Conservation (phyloP, 2,329 filamentous ascomycete genomes). For the Bipolaris zeicola region DNA sequence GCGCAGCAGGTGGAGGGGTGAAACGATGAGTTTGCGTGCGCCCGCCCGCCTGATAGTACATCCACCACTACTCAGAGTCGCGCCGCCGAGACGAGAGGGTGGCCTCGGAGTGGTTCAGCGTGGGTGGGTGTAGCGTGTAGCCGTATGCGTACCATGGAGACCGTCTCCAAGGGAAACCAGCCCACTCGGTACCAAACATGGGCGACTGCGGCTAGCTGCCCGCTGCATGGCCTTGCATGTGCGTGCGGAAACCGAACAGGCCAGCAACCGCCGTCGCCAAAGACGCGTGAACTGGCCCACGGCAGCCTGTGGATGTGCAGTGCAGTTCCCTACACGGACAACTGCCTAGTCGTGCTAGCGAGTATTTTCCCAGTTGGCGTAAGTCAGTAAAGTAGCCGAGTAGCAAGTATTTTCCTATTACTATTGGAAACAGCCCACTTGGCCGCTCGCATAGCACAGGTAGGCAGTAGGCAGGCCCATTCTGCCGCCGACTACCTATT, state of each 20-base stretch:
- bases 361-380: too few relatives aligned
- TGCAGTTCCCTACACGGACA: too few relatives aligned
- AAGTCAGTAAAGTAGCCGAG: too few relatives aligned
- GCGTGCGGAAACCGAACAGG: conserved; percentile 1
- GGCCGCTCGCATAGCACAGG: not conserved
- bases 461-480: not conserved
- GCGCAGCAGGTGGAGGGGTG: conserved; percentile 21
- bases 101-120: conserved; percentile 11
- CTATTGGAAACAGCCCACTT: not conserved
- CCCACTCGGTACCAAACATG: conserved; percentile 20
- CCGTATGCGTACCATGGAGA: conserved; percentile 27
- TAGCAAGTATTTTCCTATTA: too few relatives aligned
- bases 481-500: conserved; percentile 11
- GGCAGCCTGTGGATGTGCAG: not conserved
- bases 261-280: conserved; percentile 12
- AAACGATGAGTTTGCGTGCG: conserved; percentile 31
- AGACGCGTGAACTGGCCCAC: conserved; percentile 5
- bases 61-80: conserved; percentile 5
- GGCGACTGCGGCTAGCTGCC: conserved; percentile 2
- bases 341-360: too few relatives aligned
- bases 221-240: not conserved
- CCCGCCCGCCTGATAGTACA: conserved; percentile 24
- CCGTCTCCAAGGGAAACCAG: conserved; percentile 38
- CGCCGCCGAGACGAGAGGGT: conserved; percentile 21
- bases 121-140: conserved; percentile 13